These are phyloP conservation scores for Puccinia coronata DNA, from an alignment of 1,284 basidiomycete species.

Conservation along the genomic window DNA sequence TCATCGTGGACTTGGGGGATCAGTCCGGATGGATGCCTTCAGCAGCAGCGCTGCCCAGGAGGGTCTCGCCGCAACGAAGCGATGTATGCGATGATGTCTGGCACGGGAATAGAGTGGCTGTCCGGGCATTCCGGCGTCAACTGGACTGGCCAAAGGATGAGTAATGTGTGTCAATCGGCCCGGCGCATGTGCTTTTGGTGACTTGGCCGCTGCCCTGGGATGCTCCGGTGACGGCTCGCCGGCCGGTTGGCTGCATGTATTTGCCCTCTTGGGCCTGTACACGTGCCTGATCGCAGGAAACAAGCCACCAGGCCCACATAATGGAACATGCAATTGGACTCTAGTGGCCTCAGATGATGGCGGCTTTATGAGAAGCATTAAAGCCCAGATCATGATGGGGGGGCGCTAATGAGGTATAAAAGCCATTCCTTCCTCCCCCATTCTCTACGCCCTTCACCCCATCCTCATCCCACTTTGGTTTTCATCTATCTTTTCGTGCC, in stretches of 20 bases:
- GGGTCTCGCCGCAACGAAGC: no score
- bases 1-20: no score
- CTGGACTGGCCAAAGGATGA: neutral
- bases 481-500: neutral
- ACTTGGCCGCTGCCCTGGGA: neutral
- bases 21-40: no score
- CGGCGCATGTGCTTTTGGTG: neutral
- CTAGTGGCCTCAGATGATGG: neutral
- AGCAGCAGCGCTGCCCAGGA: no score
- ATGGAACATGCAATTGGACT: neutral
- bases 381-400: neutral
- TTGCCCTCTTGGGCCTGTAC: neutral
- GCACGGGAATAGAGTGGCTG: no score
- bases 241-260: neutral
- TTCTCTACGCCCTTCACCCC: neutral
- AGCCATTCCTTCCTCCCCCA: neutral
- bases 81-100: no score
- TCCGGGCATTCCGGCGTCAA: neutral
- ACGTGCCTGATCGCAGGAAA: neutral
- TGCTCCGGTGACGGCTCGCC: neutral
- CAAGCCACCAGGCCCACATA: constrained; percentile 2
- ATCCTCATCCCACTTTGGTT: neutral
- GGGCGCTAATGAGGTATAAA: neutral
- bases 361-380: neutral
- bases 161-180: neutral